Evolutionary conservation across 2,329 filamentous ascomycete genomes (phyloP).

Genomic region (Ophiosphaerella narmari): DNA sequence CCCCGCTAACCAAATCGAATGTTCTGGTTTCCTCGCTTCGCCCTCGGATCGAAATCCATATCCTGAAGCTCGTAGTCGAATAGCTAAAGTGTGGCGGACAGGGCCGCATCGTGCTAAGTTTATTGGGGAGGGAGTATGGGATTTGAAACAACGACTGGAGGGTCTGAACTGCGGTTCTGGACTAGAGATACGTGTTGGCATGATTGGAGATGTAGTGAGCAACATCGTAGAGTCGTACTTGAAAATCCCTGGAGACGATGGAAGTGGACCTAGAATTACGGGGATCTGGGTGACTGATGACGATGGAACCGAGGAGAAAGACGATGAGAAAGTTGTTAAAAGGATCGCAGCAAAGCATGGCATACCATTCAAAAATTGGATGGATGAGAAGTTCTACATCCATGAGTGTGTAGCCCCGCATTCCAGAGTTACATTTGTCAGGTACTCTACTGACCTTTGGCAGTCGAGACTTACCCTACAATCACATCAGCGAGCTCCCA

Average conservation of each 20-base stretch:
- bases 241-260: conserved; percentile 11
- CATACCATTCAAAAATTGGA: conserved; percentile 67
- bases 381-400: conserved; percentile 78
- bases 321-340: conserved; percentile 64
- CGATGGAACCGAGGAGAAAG: conserved; percentile 69
- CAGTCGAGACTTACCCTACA: conserved; percentile 69
- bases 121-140: conserved; percentile 72
- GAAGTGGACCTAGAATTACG: conserved; percentile 54
- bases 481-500: conserved; percentile 64
- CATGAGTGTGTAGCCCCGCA: conserved; percentile 66
- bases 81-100: conserved; percentile 73
- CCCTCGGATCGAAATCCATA: conserved; percentile 60
- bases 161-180: conserved; percentile 59
- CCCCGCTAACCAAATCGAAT: conserved; percentile 71
- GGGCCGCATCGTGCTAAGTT: conserved; percentile 75
- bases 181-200: conserved; percentile 68
- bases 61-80: conserved; percentile 67
- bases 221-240: conserved; percentile 58
- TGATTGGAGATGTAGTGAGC: conserved; percentile 62
- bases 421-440: neutral
- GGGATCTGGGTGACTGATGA: conserved; percentile 77
- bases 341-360: conserved; percentile 57
- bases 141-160: conserved; percentile 67
- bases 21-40: conserved; percentile 70
- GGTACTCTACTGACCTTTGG: conserved; percentile 7